These are phyloP conservation scores for Lolium rigidum DNA, from an alignment of 176 grass and related monocot genomes.

Conservation along the genomic window DNA sequence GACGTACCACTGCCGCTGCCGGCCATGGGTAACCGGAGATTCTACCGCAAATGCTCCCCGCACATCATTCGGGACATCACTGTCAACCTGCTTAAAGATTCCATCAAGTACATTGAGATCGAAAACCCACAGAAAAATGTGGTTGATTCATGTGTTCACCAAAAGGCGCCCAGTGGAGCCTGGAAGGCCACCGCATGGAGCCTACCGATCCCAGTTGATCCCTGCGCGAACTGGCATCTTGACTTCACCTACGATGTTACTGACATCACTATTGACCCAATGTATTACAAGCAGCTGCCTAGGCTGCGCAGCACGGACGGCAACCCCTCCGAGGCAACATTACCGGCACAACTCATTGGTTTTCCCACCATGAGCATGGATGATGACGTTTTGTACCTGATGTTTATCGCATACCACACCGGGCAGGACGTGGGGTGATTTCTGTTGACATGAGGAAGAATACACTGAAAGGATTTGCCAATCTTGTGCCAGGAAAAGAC, in stretches of 20 bases:
- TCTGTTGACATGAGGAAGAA: background rate
- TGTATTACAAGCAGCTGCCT: background rate
- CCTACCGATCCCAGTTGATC: background rate
- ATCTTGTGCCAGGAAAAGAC: background rate
- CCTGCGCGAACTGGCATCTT: background rate
- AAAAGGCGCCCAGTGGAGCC: background rate
- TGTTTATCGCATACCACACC: too few species aligned
- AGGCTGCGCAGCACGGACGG: background rate
- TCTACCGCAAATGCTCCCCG: background rate
- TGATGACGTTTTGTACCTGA: background rate
- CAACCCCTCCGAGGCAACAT: background rate
- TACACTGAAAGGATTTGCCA: background rate
- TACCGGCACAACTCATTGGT: background rate
- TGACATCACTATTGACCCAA: background rate
- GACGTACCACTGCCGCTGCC: background rate
- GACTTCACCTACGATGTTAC: background rate
- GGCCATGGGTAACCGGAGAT: background rate
- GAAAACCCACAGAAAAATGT: background rate
- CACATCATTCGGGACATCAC: background rate
- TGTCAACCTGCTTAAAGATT: background rate
- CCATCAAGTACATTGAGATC: background rate
- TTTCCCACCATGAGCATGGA: background rate
- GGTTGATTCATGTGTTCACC: background rate
- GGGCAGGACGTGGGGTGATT: background rate
- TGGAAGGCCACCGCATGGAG: slow-evolving; percentile 18